Base-by-base conservation (phyloP, 192 early-diverging fungal species). In the Phycomyces blakesleeanus region DNA sequence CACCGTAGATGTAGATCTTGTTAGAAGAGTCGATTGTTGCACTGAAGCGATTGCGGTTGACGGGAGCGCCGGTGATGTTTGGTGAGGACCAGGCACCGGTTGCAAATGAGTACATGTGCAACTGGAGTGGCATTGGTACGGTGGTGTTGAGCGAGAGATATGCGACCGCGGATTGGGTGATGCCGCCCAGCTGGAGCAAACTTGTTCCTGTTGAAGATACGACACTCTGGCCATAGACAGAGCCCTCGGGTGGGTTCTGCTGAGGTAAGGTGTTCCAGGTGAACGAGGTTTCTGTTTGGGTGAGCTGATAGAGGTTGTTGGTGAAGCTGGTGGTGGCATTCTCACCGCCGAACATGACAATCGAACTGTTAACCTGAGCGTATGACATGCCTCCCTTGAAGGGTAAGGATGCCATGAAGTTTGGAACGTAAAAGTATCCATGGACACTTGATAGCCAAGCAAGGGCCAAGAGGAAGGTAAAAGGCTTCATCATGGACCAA, bases 311-410 rank as follows among this genome's bases (percentile, higher is more conserved):
- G 15, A 68, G 42, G 38, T 55, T 40, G 44, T 68, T 68, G n/a
- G 59, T 61, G 44, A 61, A 61, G 21, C 22, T 38, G 25, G 14
- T 20, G 5, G 53, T 62, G 40, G 66, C 52, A 22, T 55, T 61
- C 25, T 61, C 66, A 18, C 66, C 66, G 53, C 66, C 66, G 20
- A 56, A 68, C 38, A 61, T 53, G 44, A 61, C 47, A 39, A 68
- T 18, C 22, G 59, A 61, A 24, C 49, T 47, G 44, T 57, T 62
- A 8, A 14, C 21, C 55, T 68, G 53, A 54, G 55, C 66, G 20
- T 50, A 68, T 14, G 44, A 41, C 66, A 68, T 68, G 50, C 59
- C 66, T 39, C 55, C 59, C 37, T 56, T 61, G 52, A 68, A 68
- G 15, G 66, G 66, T 16, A 68, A 39, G 41, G 34, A 41, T 16